These are phyloP conservation scores for Pythium aquatile DNA, from an alignment of 352 stramenopile genomes.

Conservation along the genomic window DNA sequence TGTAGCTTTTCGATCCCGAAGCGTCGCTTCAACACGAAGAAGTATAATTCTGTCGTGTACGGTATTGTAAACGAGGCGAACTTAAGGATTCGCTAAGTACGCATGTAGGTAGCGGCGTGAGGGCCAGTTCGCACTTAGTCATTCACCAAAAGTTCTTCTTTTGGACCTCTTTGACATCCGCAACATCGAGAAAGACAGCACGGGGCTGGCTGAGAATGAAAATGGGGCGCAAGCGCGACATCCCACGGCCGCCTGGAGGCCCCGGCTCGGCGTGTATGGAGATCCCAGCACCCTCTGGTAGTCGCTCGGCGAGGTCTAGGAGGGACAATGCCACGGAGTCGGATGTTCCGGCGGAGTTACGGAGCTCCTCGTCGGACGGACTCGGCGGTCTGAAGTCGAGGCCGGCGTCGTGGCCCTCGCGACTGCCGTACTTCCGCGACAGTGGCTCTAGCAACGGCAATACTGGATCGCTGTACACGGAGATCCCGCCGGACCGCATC, in stretches of 20 bases:
- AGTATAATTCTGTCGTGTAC: conserved; percentile 17
- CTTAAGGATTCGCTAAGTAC: conserved; percentile 18
- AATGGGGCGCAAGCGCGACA: conserved; percentile 22
- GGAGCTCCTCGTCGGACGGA: conserved; percentile 12
- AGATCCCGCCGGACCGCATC: conserved; percentile 33
- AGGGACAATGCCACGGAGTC: conserved; percentile 18
- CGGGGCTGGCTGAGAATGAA: neutral
- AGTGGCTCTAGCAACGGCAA: conserved; percentile 9
- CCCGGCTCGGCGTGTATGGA: neutral
- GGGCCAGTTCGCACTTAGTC: conserved; percentile 26
- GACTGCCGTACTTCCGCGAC: conserved; percentile 18
- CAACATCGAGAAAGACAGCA: neutral
- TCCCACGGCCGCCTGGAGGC: conserved; percentile 11
- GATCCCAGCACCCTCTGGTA: neutral
- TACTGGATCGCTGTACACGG: neutral
- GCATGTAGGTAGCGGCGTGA: neutral
- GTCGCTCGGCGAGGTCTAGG: conserved; percentile 10
- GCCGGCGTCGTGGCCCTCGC: conserved; percentile 26
- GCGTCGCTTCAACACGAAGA: conserved; percentile 10
- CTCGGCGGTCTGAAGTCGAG: conserved; percentile 16
- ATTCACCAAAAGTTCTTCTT: neutral
- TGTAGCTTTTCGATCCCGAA: neutral
- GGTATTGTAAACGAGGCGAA: conserved; percentile 14
- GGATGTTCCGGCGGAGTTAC: conserved; percentile 3
- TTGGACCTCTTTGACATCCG: neutral